Conservation (phyloP, 176 grass and related monocot species). For the Leersia perrieri region DNA sequence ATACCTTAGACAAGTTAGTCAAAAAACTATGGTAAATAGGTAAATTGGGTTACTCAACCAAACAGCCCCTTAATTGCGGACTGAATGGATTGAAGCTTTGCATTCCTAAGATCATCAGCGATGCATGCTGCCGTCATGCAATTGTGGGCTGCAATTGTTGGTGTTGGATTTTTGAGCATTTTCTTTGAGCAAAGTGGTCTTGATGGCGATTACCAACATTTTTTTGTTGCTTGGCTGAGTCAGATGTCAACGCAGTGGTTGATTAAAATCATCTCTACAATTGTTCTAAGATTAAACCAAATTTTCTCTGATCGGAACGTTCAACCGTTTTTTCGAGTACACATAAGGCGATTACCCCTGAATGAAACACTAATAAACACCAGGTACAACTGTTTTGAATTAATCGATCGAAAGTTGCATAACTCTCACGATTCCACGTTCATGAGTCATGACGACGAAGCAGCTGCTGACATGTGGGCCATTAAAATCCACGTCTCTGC, state of each 20-base stretch:
- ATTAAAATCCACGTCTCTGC: neutral
- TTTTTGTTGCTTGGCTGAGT: too few relatives aligned
- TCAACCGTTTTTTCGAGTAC: neutral
- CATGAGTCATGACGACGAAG: neutral
- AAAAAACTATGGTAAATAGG: too few relatives aligned
- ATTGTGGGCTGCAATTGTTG: neutral
- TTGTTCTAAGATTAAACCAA: neutral
- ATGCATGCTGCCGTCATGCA: neutral
- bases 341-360: too few relatives aligned
- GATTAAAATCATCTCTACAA: too few relatives aligned
- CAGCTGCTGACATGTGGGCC: neutral
- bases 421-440: neutral
- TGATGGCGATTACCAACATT: neutral
- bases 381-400: neutral
- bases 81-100: too few relatives aligned
- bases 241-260: too few relatives aligned
- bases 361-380: too few relatives aligned
- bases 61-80: too few relatives aligned
- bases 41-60: too few relatives aligned
- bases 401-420: too few relatives aligned
- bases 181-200: neutral
- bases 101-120: neutral
- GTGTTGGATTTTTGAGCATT: neutral
- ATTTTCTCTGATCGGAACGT: neutral
- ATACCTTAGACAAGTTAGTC: too few relatives aligned